phyloP scores from a whole-genome alignment of 352 stramenopile species.

The Pythium pectinolyticum region DNA sequence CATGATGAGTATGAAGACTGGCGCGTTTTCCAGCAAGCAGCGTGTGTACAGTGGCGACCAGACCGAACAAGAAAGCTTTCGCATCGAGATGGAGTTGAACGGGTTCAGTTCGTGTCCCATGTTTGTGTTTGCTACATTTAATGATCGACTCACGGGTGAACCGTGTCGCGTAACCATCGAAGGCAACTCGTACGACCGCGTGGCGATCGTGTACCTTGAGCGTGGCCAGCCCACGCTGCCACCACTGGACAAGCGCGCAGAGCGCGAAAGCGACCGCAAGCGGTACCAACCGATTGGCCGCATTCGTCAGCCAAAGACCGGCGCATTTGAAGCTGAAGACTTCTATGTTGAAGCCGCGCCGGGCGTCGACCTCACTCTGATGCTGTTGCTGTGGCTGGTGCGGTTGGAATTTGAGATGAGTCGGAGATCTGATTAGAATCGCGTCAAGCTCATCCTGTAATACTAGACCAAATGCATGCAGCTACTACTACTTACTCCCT shows the following conservation, averaged over 20 bases:
- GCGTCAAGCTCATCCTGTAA: too few relatives aligned
- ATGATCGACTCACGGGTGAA: conserved; percentile 4
- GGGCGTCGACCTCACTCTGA: conserved; percentile 20
- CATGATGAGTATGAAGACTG: background rate
- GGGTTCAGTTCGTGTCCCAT: background rate
- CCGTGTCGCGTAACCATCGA: conserved; percentile 2
- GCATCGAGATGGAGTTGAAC: background rate
- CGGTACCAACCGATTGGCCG: conserved; percentile 12
- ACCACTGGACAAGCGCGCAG: background rate
- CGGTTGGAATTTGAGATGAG: conserved; percentile 8
- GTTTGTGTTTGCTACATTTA: conserved; percentile 3
- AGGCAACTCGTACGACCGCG: conserved; percentile 1
- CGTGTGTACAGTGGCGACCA: background rate
- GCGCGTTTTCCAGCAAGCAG: background rate
- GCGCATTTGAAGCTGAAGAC: background rate
- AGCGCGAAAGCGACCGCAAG: background rate
- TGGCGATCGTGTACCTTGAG: conserved; percentile 16
- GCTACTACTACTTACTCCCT: too few relatives aligned
- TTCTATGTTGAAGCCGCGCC: conserved; percentile 12
- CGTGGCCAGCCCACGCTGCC: background rate
- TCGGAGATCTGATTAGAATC: too few relatives aligned
- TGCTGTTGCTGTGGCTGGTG: conserved; percentile 19
- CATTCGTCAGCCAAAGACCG: background rate
- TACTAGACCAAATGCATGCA: too few relatives aligned
- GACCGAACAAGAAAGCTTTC: conserved; percentile 3